Base-by-base conservation (phyloP, 768 basidiomycete genomes). In the Psilocybe subaeruginosa region DNA sequence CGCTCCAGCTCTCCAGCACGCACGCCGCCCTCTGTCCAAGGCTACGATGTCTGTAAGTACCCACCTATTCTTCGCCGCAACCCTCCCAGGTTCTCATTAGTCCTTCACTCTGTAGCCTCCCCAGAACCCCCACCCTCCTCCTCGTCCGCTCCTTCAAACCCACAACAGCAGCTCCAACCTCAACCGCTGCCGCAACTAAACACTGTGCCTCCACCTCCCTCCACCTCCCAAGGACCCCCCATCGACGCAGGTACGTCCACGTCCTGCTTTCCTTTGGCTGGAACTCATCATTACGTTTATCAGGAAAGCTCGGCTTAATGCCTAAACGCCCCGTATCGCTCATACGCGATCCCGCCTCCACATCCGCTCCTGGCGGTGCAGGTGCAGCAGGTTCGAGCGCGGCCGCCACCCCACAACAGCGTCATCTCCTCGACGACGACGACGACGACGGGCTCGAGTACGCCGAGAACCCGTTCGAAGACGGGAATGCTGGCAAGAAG, bases 291-390 rank as follows among this genome's bases (percentile, higher is more conserved):
- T 33, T 2, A 41, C n/a, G 14, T 19, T 3, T 4, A 16, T 41
- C 46, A 87, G 88, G 84, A 54, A 90, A 89, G 74, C 76, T 90
- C 0, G 90, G 90, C 23, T 72, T 92, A 27, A 76, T 92, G 17
- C 90, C 90, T 4, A 91, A 90, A 73, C 83, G 87, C 0, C 89
- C 90, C 5, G 90, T 92, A 12, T 86, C 89, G 7, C 65, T 75
- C 30, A 56, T 75, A 14, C 70, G 69, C 30, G 72, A 70, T 43
- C 65, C 69, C 23, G 23, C 23, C 2, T 23, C 23, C 23, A 23
- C 23, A 23, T 23, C 23, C 23, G 23, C 23, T 23, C 23, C 23
- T 23, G 23, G 23, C 23, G 23, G 23, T 23, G 23, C 23, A 23
- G 23, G 23, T 23, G 23, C 23, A 19, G 19, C 19, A 23, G 23